Base-by-base conservation (phyloP, 2,329 filamentous ascomycete genomes). In the Trichoderma sp. region DNA sequence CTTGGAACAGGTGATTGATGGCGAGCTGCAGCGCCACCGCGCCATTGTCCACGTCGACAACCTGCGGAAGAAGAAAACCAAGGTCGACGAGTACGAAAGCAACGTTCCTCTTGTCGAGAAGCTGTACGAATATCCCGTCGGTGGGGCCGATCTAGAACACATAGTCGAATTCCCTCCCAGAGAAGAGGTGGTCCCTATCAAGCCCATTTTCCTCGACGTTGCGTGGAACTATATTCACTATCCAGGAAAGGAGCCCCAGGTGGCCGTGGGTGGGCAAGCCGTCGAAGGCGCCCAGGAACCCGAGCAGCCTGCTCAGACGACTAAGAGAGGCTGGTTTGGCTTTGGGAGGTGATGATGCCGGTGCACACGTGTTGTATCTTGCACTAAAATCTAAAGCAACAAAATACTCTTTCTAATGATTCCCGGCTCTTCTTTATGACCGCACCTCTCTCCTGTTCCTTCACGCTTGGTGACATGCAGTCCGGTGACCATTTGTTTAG, bases 211-310 rank as follows among this genome's bases (percentile, higher is more conserved):
- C 86, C 89, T 98, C 72, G 96, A 99, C 79, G 92, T 97, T 8
- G 96, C 96, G 11, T 99, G 94, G 93, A 98, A 98, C 80, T 98
- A 98, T 80, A 95, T 99, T 74, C 90, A 94, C 63, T 99, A 99
- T 79, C 94, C 95, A 0, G 90, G 90, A 39, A 89, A 89, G 76
- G 76, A 81, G 36, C 78, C 80, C 7, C 76, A 81, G 72, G 77
- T 76, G 70, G 75, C 73, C 7, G 74, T 75, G 70, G 75, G 73
- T 6, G 74, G 75, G 36, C 72, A 77, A 34, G 73, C 67, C 15
- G 77, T 78, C 72, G 77, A 74, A 18, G 79, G 80, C 32, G 73
- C 76, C 5, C 81, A 79, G 72, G 77, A 83, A 71, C 81, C 83
- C 65, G 73, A 77, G 74, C 81, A 85, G 75, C 74, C 73, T 21